Conservation (phyloP, 2,329 filamentous ascomycete genomes). For the Onygenales sp. region DNA sequence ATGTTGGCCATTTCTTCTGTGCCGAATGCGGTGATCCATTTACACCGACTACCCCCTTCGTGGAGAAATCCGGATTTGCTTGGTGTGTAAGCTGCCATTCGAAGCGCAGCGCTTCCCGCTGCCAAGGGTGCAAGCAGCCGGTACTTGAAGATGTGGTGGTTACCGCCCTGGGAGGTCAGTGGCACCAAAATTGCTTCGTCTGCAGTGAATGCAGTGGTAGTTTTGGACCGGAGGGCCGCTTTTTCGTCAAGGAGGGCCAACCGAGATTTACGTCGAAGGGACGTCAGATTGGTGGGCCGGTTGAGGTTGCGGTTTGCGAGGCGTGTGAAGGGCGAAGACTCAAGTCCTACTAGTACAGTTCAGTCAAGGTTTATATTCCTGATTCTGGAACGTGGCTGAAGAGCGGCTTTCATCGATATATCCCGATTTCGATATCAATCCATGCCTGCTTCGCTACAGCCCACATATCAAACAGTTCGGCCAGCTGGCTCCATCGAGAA, state of each 20-base stretch:
- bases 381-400: too few species aligned
- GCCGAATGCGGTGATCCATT: conserved; percentile 89
- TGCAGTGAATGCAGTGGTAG: conserved; percentile 58
- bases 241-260: conserved; percentile 51
- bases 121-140: conserved; percentile 70
- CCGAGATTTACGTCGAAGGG: conserved; percentile 36
- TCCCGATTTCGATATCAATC: too few species aligned
- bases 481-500: too few species aligned
- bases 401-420: too few species aligned
- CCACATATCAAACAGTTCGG: too few species aligned
- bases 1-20: conserved; percentile 97
- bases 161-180: conserved; percentile 79
- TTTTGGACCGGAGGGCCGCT: conserved; percentile 51
- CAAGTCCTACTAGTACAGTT: conserved; percentile 39
- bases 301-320: conserved; percentile 54
- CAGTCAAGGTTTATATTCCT: too few species aligned
- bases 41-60: conserved; percentile 61
- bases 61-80: conserved; percentile 95
- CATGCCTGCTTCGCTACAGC: too few species aligned
- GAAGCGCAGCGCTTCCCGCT: conserved; percentile 81
- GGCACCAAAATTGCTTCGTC: conserved; percentile 87
- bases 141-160: conserved; percentile 88
- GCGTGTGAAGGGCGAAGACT: conserved; percentile 52
- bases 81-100: conserved; percentile 95
- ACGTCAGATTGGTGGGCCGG: conserved; percentile 36